Evolutionary conservation across 192 early-diverging fungal species (phyloP), one percentile per base, ranked within the genome.

Genomic region (Umbelopsis sp.): DNA sequence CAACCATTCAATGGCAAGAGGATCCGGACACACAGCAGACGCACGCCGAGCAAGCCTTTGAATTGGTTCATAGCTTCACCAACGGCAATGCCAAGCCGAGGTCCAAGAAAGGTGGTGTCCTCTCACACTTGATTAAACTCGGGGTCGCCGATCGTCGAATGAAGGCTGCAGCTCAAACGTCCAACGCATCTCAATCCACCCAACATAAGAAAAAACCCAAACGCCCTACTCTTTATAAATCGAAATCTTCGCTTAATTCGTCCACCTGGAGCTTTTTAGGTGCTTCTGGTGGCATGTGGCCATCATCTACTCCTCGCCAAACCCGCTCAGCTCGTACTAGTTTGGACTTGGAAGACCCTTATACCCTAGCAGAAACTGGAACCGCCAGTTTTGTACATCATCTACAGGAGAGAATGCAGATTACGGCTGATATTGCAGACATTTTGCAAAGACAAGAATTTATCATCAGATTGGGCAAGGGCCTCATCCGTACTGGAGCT

Each of bases 391-490:
- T 64, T 20, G 65, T 61, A 20, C 58, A 72, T 8, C 23, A 66
- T 0, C 64, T 61, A 9, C 64, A 71, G n/a, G 71, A 73, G 48
- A 49, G 76, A 22, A 70, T 78, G 64, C 35, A 58, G 11, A 78
- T 78, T 58, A 72, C 76, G 18, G 68, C 71, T 25, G 76, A 78
- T 21, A 78, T 78, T 50, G 76, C 76, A 3, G 71, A 86, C 30
- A 82, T 84, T 22, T 69, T 86, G 15, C 71, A 76, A 27, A 74
- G 78, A 2, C 84, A 86, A 23, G 80, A 81, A 18, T 70, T 86
- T 13, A 72, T 86, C 51, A 75, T 86, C 35, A 83, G 80, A 45
- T 47, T 86, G 0, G 82, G 78, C 53, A 86, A 86, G 51, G 68
- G 70, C 13, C 73, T 86, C 37, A 78, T 86, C 11, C 72, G 84